Percentiles rank a stretch among this genome's conserved stretches.
Evolutionary conservation across 2,329 filamentous ascomycete genomes (phyloP).

Genomic region (Fusarium equiseti): DNA sequence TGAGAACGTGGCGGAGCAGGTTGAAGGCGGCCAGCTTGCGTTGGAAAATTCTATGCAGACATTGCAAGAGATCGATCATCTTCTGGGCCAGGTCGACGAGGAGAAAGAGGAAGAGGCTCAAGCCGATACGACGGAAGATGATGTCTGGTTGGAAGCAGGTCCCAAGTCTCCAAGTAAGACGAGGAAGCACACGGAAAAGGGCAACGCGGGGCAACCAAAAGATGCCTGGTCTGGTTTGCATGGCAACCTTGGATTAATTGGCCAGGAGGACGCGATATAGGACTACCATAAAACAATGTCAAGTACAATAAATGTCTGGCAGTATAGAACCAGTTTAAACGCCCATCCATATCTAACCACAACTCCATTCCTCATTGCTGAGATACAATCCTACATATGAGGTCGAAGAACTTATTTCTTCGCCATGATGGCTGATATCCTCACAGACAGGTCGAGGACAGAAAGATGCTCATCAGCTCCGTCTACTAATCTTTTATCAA

Average conservation of each 20-base stretch:
- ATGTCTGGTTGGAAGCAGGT: constrained; percentile 54
- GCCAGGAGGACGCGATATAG: constrained; percentile 50
- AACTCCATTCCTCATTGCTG: constrained; percentile 41
- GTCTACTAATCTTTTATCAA: constrained; percentile 94
- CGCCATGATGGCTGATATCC: constrained; percentile 80
- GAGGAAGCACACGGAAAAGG: constrained; percentile 48
- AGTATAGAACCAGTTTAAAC: constrained; percentile 41
- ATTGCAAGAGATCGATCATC: constrained; percentile 62
- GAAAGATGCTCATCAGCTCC: constrained; percentile 95
- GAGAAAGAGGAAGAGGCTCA: constrained; percentile 40
- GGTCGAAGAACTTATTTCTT: constrained; percentile 50
- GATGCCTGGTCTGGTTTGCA: constrained; percentile 66
- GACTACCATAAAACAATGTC: constrained; percentile 16
- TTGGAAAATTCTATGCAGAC: constrained; percentile 65
- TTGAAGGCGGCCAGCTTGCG: constrained; percentile 69
- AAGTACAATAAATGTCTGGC: constrained; percentile 33
- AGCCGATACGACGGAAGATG: constrained; percentile 45
- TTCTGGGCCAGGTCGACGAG: constrained; percentile 57
- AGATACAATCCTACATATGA: constrained; percentile 12
- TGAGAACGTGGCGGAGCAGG: constrained; percentile 68
- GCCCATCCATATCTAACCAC: constrained; percentile 40
- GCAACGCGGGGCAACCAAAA: constrained; percentile 38
- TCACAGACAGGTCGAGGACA: constrained; percentile 85
- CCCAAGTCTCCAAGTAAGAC: constrained; percentile 39
- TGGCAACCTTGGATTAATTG: constrained; percentile 66